phyloP scores from a whole-genome alignment of 331 rosid species.

The Pyrus hybrid region DNA sequence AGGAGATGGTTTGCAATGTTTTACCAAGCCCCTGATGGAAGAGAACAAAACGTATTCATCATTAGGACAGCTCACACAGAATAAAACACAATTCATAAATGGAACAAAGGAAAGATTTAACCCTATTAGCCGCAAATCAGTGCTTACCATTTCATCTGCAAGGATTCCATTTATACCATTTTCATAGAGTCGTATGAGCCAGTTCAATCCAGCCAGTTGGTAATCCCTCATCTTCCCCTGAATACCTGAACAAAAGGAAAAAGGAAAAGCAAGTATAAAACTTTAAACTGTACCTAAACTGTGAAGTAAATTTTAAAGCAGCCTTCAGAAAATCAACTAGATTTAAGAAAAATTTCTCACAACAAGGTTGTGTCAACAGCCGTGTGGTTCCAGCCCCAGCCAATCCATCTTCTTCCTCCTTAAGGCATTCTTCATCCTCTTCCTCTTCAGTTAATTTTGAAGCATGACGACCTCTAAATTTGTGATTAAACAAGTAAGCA shows the following conservation, averaged over 20 bases:
- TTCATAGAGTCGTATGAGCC: constrained; percentile 92
- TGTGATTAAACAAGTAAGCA: not conserved
- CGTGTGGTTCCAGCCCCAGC: constrained; percentile 68
- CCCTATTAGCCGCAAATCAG: not conserved
- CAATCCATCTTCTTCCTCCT: constrained; percentile 88
- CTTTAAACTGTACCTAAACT: constrained; percentile 6
- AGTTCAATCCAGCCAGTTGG: constrained; percentile 93
- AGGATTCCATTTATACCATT: constrained; percentile 97
- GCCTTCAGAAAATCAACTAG: not conserved
- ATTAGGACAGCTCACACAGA: not conserved
- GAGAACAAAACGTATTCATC: constrained; percentile 4
- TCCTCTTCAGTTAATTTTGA: constrained; percentile 92
- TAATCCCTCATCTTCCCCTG: constrained; percentile 98
- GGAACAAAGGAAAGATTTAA: not conserved
- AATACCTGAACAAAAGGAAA: constrained; percentile 45
- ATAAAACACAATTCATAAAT: not conserved
- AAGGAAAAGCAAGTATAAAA: constrained; percentile 4
- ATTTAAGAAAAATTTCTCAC: constrained; percentile 27
- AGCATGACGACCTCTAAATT: constrained; percentile 90
- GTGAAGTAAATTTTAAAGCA: not conserved
- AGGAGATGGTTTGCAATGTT: constrained; percentile 91
- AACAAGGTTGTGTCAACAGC: constrained; percentile 77
- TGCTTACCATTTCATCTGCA: constrained; percentile 93
- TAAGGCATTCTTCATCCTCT: constrained; percentile 91
- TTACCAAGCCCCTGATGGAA: constrained; percentile 85